Conservation (phyloP, 2,329 filamentous ascomycete species). For the Sporothrix schenckii region DNA sequence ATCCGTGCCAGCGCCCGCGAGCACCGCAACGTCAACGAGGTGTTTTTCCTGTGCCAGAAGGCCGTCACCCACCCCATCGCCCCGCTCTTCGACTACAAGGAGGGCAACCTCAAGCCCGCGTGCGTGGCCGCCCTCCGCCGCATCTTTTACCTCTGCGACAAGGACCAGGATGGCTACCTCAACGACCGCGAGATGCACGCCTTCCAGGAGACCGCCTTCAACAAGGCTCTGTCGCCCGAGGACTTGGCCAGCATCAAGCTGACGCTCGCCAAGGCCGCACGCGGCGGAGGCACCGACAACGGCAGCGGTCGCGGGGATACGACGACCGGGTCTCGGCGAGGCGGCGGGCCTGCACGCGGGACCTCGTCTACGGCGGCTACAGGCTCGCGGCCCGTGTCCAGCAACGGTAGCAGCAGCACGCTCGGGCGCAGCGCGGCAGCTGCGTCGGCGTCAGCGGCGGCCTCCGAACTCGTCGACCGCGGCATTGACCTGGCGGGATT, state of each 20-base stretch:
- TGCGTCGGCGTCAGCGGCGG: background rate
- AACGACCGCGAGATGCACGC: conserved; percentile 87
- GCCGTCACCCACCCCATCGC: conserved; percentile 97
- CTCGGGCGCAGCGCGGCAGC: background rate
- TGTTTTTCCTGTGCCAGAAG: conserved; percentile 97
- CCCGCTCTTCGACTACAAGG: conserved; percentile 95
- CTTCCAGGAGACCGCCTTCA: conserved; percentile 91
- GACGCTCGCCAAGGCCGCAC: conserved; percentile 69
- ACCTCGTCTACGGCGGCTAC: conserved; percentile 27
- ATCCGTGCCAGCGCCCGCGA: conserved; percentile 92
- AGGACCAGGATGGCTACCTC: conserved; percentile 90
- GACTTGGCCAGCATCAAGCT: conserved; percentile 91
- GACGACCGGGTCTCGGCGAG: background rate
- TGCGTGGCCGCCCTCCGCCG: conserved; percentile 83
- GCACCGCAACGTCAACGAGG: conserved; percentile 91
- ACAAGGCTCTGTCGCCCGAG: conserved; percentile 76
- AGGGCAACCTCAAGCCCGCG: conserved; percentile 81
- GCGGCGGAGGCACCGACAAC: conserved; percentile 63
- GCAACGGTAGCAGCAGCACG: conserved; percentile 24
- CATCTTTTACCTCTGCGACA: conserved; percentile 95
- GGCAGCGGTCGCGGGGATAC: conserved; percentile 68
- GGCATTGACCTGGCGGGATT: conserved; percentile 86
- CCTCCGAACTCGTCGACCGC: conserved; percentile 46
- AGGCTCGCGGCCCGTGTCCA: conserved; percentile 26
- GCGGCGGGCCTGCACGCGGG: background rate